Evolutionary conservation across 352 stramenopile genomes (phyloP).

Genomic region (Plasmopara halstedii): DNA sequence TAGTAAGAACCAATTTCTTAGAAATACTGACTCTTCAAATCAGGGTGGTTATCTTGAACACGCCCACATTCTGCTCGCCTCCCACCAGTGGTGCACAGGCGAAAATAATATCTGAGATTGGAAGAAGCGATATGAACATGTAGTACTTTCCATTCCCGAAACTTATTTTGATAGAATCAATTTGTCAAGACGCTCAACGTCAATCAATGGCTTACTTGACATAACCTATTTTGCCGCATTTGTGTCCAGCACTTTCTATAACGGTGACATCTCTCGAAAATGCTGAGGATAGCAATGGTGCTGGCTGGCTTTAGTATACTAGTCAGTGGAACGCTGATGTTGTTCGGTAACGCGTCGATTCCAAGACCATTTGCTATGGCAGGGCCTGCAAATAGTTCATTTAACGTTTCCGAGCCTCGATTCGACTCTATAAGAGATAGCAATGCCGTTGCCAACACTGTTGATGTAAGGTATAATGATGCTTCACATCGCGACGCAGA

Average conservation of each 20-base stretch:
- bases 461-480: neutral
- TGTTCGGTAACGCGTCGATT: neutral
- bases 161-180: neutral
- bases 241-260: neutral
- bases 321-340: neutral
- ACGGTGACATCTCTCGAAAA: neutral
- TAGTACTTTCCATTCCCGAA: neutral
- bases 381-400: neutral
- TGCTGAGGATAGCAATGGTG: constrained; percentile 2
- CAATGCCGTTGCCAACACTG: neutral
- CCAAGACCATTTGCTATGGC: constrained; percentile 1
- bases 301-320: neutral
- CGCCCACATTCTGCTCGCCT: neutral
- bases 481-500: constrained; percentile 1
- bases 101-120: constrained; percentile 23
- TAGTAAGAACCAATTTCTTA: no score
- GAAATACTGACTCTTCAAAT: neutral
- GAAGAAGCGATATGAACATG: constrained; percentile 11
- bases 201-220: neutral
- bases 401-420: neutral
- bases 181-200: neutral
- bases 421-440: neutral
- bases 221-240: constrained; percentile 7
- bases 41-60: no score
- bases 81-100: neutral